phyloP scores from a whole-genome alignment of 2,329 filamentous ascomycete species.

The Rhinocladiella mackenziei region DNA sequence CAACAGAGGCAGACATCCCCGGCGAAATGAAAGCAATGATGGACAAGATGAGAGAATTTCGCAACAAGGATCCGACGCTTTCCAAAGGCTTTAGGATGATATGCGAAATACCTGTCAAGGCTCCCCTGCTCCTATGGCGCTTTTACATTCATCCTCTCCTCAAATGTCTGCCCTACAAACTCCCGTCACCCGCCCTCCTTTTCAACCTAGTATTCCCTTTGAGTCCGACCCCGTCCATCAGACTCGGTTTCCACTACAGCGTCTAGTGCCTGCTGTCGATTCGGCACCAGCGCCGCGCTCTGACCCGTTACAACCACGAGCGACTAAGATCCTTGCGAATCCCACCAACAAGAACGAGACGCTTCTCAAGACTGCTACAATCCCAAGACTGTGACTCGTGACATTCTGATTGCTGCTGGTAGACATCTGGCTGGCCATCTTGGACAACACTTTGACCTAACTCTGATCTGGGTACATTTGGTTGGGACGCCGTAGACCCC shows the following conservation, averaged over 20 bases:
- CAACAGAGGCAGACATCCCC: conserved; percentile 40
- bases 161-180: conserved; percentile 4
- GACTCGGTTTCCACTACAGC: no score
- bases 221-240: no score
- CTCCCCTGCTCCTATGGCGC: conserved; percentile 1
- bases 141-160: conserved; percentile 10
- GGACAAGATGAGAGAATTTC: conserved; percentile 56
- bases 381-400: conserved; percentile 58
- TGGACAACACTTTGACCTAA: conserved; percentile 41
- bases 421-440: conserved; percentile 55
- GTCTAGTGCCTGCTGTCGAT: no score
- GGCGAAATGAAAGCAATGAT: conserved; percentile 53
- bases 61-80: conserved; percentile 52
- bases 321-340: conserved; percentile 38
- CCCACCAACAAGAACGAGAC: conserved; percentile 40
- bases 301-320: conserved; percentile 1
- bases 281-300: not conserved
- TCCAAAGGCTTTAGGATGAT: conserved; percentile 54
- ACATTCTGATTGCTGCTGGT: conserved; percentile 59
- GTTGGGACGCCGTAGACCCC: conserved; percentile 61
- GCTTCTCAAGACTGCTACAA: conserved; percentile 53
- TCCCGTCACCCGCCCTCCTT: no score
- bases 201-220: no score
- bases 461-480: conserved; percentile 55
- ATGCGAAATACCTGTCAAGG: conserved; percentile 42